phyloP scores from a whole-genome alignment of 148 eudicot genomes.

The Linanthus parryae region DNA sequence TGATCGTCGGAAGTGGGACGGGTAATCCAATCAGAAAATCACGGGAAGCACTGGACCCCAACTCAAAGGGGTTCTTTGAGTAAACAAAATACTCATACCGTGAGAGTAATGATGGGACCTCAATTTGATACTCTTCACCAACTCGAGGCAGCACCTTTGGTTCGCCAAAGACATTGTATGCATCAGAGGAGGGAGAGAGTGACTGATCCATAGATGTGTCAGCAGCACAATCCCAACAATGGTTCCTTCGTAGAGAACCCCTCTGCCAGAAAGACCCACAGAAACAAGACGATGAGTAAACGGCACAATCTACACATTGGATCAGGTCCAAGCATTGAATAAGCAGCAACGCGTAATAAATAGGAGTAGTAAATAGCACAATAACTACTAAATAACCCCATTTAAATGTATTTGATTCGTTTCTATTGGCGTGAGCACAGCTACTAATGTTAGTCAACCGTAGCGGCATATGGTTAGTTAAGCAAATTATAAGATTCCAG shows the following conservation, averaged over 20 bases:
- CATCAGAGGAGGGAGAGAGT: slow-evolving; percentile 10
- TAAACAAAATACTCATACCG: slow-evolving; percentile 19
- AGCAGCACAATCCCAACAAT: slow-evolving; percentile 17
- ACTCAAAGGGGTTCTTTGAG: slow-evolving; percentile 15
- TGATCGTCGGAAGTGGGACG: slow-evolving; percentile 43
- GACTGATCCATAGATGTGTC: slow-evolving; percentile 23
- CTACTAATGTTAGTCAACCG: no score
- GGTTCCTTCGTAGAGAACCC: slow-evolving; percentile 20
- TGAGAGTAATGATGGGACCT: slow-evolving; percentile 39
- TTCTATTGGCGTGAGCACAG: no score
- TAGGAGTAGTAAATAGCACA: background rate
- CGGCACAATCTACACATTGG: background rate
- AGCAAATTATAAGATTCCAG: no score
- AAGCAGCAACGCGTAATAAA: no score
- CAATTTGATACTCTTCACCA: slow-evolving; percentile 57
- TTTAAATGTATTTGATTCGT: no score
- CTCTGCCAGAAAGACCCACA: slow-evolving; percentile 26
- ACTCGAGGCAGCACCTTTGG: slow-evolving; percentile 46
- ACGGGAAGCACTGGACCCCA: slow-evolving; percentile 14
- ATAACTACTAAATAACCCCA: background rate
- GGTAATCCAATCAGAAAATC: slow-evolving; percentile 43
- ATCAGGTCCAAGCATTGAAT: slow-evolving; percentile 2
- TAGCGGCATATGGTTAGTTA: no score
- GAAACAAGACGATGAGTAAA: background rate
- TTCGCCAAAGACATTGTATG: slow-evolving; percentile 33